phyloP scores from a whole-genome alignment of 2,329 filamentous ascomycete genomes.

The Fonsecaea multimorphosa region DNA sequence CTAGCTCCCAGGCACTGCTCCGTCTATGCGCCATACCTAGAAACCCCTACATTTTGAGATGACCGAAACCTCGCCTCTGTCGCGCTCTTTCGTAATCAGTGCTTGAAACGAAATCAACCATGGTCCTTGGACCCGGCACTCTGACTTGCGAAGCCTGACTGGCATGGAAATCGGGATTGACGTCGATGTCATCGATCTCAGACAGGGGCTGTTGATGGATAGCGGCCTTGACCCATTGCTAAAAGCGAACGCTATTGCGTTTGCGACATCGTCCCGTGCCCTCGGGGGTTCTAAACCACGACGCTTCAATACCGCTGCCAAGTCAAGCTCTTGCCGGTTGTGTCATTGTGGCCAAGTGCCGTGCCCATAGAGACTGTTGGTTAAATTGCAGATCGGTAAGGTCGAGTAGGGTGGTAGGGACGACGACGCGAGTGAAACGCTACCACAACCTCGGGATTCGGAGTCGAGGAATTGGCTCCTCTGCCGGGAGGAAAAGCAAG shows the following conservation, averaged over 20 bases:
- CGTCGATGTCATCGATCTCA: background rate
- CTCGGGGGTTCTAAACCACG: background rate
- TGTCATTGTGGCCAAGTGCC: background rate
- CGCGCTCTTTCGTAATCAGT: background rate
- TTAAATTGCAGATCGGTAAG: background rate
- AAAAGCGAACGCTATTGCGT: background rate
- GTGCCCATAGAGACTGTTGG: background rate
- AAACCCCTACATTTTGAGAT: background rate
- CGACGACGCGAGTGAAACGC: background rate
- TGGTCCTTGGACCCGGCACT: background rate
- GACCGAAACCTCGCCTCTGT: background rate
- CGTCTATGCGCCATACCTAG: background rate
- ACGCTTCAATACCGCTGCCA: background rate
- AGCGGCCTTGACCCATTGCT: background rate
- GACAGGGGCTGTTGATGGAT: background rate
- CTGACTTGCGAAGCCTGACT: constrained; percentile 1
- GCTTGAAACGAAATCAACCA: background rate
- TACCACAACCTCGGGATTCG: background rate
- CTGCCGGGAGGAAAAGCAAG: background rate
- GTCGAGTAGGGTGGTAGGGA: background rate
- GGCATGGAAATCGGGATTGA: background rate
- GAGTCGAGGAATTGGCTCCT: background rate
- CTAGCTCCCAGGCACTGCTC: background rate
- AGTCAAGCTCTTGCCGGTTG: background rate
- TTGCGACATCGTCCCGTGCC: background rate